Base-by-base conservation (phyloP, 768 basidiomycete species). In the Boletus sp. region DNA sequence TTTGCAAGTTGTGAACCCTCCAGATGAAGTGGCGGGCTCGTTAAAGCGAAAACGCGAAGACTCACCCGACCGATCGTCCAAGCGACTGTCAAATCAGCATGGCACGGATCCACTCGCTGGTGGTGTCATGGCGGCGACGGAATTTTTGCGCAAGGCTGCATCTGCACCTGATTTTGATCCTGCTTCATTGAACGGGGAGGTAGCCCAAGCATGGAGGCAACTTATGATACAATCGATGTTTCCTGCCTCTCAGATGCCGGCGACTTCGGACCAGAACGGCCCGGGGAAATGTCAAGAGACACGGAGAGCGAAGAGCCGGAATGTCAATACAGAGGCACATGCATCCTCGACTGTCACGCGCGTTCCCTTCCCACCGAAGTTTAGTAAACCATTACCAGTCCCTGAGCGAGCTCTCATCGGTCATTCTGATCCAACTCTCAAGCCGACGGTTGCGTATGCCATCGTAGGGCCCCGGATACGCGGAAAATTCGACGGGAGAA, bases 401-500 rank as follows among this genome's bases (percentile, higher is more conserved):
- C 68, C 62, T n/a, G 66, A 70, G 33, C 55, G 35, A 32, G 5
- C 50, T 30, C 47, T 58, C 17, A 10, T 63, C 14, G 67, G 66
- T 21, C 37, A 50, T 23, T 30, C 59, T 25, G 54, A 61, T 40
- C 57, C 59, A 4, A 43, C 14, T 5, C 40, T 62, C n/a, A 68
- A 71, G 42, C 70, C 76, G 4, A 75, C 79, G 0, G 56, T 82
- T 33, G 79, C 76, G 4, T 83, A 83, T 61, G 68, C 82, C 15
- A 52, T 83, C 40, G 72, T 81, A 39, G 82, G 82, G 0, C 82
- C 82, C 4, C 75, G 74, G 14, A 69, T 76, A 38, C 80, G 82
- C 1, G 82, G 82, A 9, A 91, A 89, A 68, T 96, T 98, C 64
- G 79, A 93, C 56, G 83, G 70, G 0, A 68, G 73, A 56, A 83